phyloP scores from a whole-genome alignment of 768 basidiomycete species.

The Hysterangium stoloniferum region DNA sequence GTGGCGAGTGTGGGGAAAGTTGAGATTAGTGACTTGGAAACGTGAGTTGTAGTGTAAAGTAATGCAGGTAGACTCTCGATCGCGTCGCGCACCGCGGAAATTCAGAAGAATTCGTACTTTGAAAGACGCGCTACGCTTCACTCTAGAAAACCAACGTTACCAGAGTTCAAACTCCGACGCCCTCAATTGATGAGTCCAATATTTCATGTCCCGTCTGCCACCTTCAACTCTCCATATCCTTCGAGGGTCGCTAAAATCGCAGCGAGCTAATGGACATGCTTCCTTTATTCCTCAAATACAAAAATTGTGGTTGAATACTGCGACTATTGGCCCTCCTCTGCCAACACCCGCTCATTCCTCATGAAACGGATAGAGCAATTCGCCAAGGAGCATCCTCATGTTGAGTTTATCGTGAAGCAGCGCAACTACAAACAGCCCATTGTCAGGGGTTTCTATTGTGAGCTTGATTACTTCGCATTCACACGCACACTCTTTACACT shows the following conservation, averaged over 20 bases:
- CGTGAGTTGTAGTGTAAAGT: slow-evolving; percentile 13
- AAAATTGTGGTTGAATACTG: slow-evolving; percentile 88
- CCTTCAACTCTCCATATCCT: slow-evolving; percentile 31
- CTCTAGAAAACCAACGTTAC: slow-evolving; percentile 2
- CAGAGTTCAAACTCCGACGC: slow-evolving; percentile 23
- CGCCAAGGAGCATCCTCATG: slow-evolving; percentile 69
- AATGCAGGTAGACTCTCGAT: no score
- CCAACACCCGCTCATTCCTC: slow-evolving; percentile 63
- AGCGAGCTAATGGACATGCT: slow-evolving; percentile 65
- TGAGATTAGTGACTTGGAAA: no score
- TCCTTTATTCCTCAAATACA: slow-evolving; percentile 71
- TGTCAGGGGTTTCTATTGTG: slow-evolving; percentile 77
- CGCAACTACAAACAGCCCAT: slow-evolving; percentile 71
- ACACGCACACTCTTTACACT: slow-evolving; percentile 13
- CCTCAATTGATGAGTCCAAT: slow-evolving; percentile 8
- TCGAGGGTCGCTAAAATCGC: slow-evolving; percentile 44
- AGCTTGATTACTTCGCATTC: slow-evolving; percentile 19
- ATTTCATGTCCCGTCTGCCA: slow-evolving; percentile 27
- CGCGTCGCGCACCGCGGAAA: slow-evolving; percentile 8
- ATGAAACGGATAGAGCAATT: slow-evolving; percentile 52
- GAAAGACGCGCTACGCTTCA: slow-evolving; percentile 12
- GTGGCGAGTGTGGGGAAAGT: no score
- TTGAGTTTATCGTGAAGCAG: slow-evolving; percentile 78
- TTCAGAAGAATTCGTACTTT: slow-evolving; percentile 1
- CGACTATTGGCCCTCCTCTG: slow-evolving; percentile 72